A percentile compares a stretch with the other conserved stretches of the same genome.
Conservation (phyloP, 768 basidiomycete species). For the Candolleomyces aberdarensis region DNA sequence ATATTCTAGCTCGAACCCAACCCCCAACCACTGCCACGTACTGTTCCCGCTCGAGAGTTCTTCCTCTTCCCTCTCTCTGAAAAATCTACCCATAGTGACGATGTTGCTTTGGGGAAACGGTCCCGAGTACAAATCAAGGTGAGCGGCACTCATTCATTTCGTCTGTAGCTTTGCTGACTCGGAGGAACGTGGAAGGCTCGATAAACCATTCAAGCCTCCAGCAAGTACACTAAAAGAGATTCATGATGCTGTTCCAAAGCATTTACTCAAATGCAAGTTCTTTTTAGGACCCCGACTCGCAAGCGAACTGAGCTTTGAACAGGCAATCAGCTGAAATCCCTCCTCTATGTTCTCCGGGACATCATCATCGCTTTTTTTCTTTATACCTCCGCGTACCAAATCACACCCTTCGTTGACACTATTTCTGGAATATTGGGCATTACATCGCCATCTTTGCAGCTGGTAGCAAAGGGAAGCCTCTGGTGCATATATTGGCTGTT, state of each 20-base stretch:
- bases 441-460: constrained; percentile 26
- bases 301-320: neutral
- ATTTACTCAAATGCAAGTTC: constrained; percentile 40
- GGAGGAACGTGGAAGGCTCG: constrained; percentile 35
- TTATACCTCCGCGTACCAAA: constrained; percentile 41
- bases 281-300: neutral
- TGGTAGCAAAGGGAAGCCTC: constrained; percentile 27
- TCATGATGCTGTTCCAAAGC: constrained; percentile 53
- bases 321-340: constrained; percentile 38
- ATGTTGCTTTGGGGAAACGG: constrained; percentile 30
- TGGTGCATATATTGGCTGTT: constrained; percentile 51
- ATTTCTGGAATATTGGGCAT: constrained; percentile 31
- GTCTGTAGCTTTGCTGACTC: neutral
- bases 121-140: constrained; percentile 41
- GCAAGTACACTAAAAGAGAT: constrained; percentile 49
- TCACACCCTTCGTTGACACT: constrained; percentile 36
- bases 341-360: constrained; percentile 43
- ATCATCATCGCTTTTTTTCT: constrained; percentile 38
- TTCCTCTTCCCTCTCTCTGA: no score
- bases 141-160: neutral
- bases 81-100: neutral
- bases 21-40: neutral
- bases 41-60: neutral
- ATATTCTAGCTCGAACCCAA: neutral
- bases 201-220: constrained; percentile 39